Conservation (phyloP, 1,284 basidiomycete species). For the Ceraceosorus guamensis region DNA sequence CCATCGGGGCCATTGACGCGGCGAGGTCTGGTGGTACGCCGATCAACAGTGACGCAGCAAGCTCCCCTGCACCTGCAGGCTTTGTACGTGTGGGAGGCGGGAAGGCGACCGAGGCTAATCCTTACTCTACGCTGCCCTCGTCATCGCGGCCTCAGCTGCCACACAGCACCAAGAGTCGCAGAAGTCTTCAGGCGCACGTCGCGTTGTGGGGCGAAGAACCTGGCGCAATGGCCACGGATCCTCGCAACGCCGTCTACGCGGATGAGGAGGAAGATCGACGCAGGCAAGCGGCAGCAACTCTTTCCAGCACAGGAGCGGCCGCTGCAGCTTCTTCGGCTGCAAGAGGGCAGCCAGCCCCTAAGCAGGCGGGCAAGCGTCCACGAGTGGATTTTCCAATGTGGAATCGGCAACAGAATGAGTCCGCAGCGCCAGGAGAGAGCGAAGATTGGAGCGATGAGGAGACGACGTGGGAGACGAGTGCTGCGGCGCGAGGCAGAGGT, state of each 20-base stretch:
- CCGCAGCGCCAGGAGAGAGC: not conserved
- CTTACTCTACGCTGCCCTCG: slow-evolving; percentile 18
- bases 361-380: not conserved
- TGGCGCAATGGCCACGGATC: not conserved
- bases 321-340: not conserved
- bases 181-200: slow-evolving; percentile 2
- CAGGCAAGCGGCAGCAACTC: not conserved
- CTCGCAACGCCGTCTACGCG: not conserved
- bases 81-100: slow-evolving; percentile 37
- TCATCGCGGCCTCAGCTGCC: slow-evolving; percentile 1
- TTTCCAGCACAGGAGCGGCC: slow-evolving; percentile 9
- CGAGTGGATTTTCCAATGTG: not conserved
- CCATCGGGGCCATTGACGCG: not conserved
- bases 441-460: slow-evolving; percentile 2
- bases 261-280: not conserved
- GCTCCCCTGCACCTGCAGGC: slow-evolving; percentile 4
- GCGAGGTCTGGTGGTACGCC: slow-evolving; percentile 1
- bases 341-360: not conserved
- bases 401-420: not conserved
- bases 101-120: slow-evolving; percentile 24
- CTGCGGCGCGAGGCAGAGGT: slow-evolving; percentile 14
- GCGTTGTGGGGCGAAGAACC: slow-evolving; percentile 3
- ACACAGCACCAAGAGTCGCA: not conserved
- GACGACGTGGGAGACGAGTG: slow-evolving; percentile 11
- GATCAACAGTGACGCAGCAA: slow-evolving; percentile 5